A percentile compares a stretch with the other conserved stretches of the same genome.
Evolutionary conservation across 1,284 basidiomycete species (phyloP).

Genomic region (Rhodotorula glutinis): DNA sequence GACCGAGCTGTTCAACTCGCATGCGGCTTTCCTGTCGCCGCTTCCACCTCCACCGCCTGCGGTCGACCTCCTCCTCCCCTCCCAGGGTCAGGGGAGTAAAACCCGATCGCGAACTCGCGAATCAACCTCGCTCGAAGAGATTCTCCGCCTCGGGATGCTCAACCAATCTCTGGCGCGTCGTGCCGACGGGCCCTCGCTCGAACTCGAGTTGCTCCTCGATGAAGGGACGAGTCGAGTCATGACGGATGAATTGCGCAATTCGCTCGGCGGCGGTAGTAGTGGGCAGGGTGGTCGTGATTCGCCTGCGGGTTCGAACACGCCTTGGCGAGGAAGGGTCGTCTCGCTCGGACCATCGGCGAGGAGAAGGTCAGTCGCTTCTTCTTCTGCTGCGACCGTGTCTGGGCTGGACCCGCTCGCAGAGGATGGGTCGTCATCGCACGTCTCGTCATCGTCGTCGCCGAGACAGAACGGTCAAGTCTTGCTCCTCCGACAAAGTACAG

Average conservation of each 20-base stretch:
- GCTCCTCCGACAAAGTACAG: conserved; percentile 3
- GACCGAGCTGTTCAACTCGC: background rate
- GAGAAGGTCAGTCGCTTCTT: background rate
- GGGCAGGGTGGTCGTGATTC: background rate
- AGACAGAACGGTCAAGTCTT: background rate
- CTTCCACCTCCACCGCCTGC: background rate
- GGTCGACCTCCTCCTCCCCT: background rate
- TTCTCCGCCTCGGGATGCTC: conserved; percentile 3
- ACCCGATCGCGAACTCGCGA: background rate
- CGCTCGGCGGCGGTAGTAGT: background rate
- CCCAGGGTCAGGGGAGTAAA: too few relatives aligned
- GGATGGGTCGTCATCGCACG: background rate
- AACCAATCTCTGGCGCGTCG: background rate
- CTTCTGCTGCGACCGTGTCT: too few relatives aligned
- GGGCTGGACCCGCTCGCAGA: background rate
- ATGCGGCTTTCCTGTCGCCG: conserved; percentile 6
- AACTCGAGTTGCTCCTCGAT: conserved; percentile 15
- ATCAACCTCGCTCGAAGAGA: conserved; percentile 15
- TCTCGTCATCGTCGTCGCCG: background rate
- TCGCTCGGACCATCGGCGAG: background rate
- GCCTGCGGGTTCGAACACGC: background rate
- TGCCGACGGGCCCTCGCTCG: background rate
- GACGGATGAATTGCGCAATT: conserved; percentile 10
- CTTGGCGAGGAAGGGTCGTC: conserved; percentile 7
- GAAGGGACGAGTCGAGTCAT: conserved; percentile 11